Conservation (phyloP, 2,329 filamentous ascomycete species). For the Ceratocystis ficicola region DNA sequence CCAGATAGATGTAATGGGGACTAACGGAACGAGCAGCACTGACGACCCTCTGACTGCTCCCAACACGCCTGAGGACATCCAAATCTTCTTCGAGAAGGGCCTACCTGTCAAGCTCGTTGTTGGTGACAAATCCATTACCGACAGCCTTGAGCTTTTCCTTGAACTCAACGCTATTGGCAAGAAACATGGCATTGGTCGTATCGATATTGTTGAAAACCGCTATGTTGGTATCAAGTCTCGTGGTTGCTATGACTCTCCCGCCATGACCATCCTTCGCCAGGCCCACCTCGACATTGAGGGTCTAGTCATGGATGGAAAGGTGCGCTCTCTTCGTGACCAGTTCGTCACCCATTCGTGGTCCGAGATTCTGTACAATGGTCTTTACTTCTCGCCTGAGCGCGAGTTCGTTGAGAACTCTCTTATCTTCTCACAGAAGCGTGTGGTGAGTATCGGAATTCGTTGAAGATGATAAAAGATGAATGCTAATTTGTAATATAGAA, state of each 20-base stretch:
- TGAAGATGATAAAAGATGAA: background rate
- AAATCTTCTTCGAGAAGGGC: slow-evolving; percentile 54
- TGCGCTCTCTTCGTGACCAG: slow-evolving; percentile 42
- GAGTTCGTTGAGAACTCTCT: slow-evolving; percentile 52
- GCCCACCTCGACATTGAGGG: slow-evolving; percentile 42
- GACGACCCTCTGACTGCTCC: slow-evolving; percentile 51
- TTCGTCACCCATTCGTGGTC: slow-evolving; percentile 38
- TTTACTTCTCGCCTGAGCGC: slow-evolving; percentile 40
- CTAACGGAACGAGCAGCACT: slow-evolving; percentile 28
- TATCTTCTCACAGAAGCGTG: slow-evolving; percentile 44
- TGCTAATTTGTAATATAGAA: slow-evolving; percentile 21
- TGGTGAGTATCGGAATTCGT: slow-evolving; percentile 25
- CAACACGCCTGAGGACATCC: slow-evolving; percentile 51
- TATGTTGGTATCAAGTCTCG: slow-evolving; percentile 30
- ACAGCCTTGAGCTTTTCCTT: slow-evolving; percentile 53
- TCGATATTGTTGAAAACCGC: slow-evolving; percentile 43
- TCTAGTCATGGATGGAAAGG: slow-evolving; percentile 43
- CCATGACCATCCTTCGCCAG: slow-evolving; percentile 26
- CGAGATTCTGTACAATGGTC: slow-evolving; percentile 38
- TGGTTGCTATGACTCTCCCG: slow-evolving; percentile 38
- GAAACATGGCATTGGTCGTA: slow-evolving; percentile 54
- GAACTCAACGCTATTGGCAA: slow-evolving; percentile 51
- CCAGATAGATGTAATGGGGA: background rate
- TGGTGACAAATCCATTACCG: slow-evolving; percentile 46
- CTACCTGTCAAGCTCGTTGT: slow-evolving; percentile 51